A percentile compares a stretch with the other conserved stretches of the same genome.
These are phyloP conservation scores for Leccinum pallidistipes DNA, from an alignment of 1,284 basidiomycete species.

Conservation along the genomic window DNA sequence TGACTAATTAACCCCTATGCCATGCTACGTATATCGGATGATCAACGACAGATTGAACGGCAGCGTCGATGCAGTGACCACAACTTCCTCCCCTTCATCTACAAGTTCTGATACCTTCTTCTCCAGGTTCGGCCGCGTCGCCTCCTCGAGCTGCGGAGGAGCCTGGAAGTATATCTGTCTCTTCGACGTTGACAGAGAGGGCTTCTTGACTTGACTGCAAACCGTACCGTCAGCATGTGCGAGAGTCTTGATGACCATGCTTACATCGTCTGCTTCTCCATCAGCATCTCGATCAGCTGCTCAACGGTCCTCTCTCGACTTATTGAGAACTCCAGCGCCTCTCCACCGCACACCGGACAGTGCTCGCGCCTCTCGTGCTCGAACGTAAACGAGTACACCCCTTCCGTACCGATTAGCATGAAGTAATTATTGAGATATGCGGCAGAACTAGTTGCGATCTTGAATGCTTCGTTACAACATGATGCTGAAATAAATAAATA, in stretches of 20 bases:
- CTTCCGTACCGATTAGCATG: constrained; percentile 95
- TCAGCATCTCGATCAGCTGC: constrained; percentile 80
- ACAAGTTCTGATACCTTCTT: constrained; percentile 85
- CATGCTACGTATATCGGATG: constrained; percentile 55
- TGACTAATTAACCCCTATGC: constrained; percentile 27
- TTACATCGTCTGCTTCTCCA: constrained; percentile 86
- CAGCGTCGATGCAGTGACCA: constrained; percentile 84
- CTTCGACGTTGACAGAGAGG: constrained; percentile 71
- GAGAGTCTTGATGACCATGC: neutral
- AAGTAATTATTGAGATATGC: constrained; percentile 98
- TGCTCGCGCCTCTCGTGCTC: constrained; percentile 91
- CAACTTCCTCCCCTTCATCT: constrained; percentile 71
- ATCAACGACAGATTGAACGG: constrained; percentile 84
- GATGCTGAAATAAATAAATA: constrained; percentile 73
- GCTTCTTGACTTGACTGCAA: constrained; percentile 88
- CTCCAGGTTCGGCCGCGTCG: constrained; percentile 86
- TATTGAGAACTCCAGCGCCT: constrained; percentile 72
- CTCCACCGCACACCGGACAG: constrained; percentile 97
- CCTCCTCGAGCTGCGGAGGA: constrained; percentile 85
- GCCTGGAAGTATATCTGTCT: constrained; percentile 90
- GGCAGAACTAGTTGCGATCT: constrained; percentile 94
- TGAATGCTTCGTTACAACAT: constrained; percentile 99
- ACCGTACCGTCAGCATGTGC: constrained; percentile 14
- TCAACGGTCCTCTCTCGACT: constrained; percentile 77
- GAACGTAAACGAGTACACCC: constrained; percentile 97